phyloP scores from a whole-genome alignment of 257 asterid species.

The Plantago elongata region DNA sequence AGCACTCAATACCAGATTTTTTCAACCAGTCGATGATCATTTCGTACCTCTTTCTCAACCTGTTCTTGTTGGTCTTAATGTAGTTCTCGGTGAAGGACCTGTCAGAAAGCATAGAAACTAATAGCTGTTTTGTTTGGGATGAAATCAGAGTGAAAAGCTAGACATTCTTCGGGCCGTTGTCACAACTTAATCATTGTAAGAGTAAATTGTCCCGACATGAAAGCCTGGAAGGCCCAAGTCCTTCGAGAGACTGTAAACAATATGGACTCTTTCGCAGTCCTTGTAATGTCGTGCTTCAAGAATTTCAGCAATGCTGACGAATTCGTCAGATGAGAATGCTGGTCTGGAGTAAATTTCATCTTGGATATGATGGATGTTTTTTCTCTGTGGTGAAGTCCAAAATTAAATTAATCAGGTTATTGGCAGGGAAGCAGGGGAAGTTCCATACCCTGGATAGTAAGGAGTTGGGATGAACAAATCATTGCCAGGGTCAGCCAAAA shows the following conservation, averaged over 20 bases:
- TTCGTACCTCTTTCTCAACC: conserved; percentile 30
- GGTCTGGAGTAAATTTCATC: conserved; percentile 58
- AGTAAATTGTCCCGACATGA: conserved; percentile 46
- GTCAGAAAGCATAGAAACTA: conserved; percentile 46
- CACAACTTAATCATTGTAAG: conserved; percentile 45
- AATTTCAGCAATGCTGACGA: conserved; percentile 41
- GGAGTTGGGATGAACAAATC: conserved; percentile 91
- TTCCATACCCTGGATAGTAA: conserved; percentile 87
- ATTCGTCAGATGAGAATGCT: conserved; percentile 38
- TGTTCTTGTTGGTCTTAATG: conserved; percentile 26
- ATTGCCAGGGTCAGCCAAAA: conserved; percentile 75
- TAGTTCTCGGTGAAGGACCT: conserved; percentile 27
- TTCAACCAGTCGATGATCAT: conserved; percentile 32
- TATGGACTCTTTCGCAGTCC: conserved; percentile 38
- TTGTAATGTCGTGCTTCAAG: conserved; percentile 25
- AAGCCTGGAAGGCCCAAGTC: conserved; percentile 54
- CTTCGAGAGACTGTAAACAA: conserved; percentile 47
- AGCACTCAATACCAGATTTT: conserved; percentile 34
- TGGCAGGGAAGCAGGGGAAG: too few relatives aligned
- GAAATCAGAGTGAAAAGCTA: conserved; percentile 49
- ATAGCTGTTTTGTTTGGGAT: conserved; percentile 47
- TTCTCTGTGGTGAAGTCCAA: conserved; percentile 30
- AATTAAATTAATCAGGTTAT: not conserved
- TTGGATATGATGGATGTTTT: conserved; percentile 46
- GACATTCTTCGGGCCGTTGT: conserved; percentile 53